These are phyloP conservation scores for Rhazya stricta DNA, from an alignment of 257 asterid species.

Conservation along the genomic window DNA sequence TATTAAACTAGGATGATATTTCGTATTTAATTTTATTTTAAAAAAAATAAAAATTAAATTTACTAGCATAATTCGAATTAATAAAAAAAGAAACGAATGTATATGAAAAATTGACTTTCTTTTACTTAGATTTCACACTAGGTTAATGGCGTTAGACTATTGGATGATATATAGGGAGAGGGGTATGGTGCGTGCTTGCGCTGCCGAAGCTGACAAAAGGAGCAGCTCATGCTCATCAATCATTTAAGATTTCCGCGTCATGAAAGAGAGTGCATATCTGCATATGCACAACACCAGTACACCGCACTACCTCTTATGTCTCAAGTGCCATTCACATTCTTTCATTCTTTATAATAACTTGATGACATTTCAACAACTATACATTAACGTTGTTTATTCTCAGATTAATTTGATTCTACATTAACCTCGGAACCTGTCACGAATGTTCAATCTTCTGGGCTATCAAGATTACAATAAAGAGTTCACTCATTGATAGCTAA, in stretches of 20 bases:
- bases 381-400: too few species aligned
- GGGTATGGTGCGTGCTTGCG: not conserved
- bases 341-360: not conserved
- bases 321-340: not conserved
- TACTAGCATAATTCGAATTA: too few species aligned
- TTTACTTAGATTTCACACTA: not conserved
- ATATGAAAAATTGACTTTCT: not conserved
- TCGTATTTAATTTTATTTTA: too few species aligned
- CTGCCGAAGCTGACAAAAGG: not conserved
- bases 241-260: constrained; percentile 5
- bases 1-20: too few species aligned
- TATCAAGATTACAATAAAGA: too few species aligned
- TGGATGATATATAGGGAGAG: not conserved
- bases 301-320: not conserved
- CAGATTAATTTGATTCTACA: too few species aligned
- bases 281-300: not conserved
- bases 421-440: not conserved
- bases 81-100: too few species aligned
- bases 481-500: not conserved
- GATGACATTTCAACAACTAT: too few species aligned
- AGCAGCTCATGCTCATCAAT: constrained; percentile 12
- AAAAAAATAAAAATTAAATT: too few species aligned
- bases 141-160: not conserved
- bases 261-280: too few species aligned
- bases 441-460: not conserved